Conservation (phyloP, 2,329 filamentous ascomycete species). For the Tricladium varicosporioides region DNA sequence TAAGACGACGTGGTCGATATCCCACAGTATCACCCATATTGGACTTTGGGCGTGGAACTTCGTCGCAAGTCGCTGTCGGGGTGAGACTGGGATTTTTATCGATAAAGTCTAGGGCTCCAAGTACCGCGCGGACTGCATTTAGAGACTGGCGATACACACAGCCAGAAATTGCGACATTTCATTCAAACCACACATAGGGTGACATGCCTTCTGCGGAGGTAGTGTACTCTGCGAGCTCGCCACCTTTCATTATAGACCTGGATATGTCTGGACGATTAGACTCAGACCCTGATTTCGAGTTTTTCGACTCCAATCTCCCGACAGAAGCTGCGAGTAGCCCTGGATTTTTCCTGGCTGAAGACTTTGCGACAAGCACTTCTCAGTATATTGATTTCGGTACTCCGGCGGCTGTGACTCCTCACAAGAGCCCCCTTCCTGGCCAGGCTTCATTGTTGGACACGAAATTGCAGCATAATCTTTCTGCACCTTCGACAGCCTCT, state of each 20-base stretch:
- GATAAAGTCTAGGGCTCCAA: neutral
- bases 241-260: conserved; percentile 36
- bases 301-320: conserved; percentile 34
- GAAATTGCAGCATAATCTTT: conserved; percentile 19
- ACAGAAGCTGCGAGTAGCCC: conserved; percentile 31
- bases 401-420: conserved; percentile 24
- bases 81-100: neutral
- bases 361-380: conserved; percentile 26
- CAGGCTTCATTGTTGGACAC: conserved; percentile 25
- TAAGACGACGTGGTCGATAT: neutral
- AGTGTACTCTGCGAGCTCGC: conserved; percentile 31
- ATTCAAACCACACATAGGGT: conserved; percentile 3
- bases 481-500: conserved; percentile 32
- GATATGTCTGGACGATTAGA: conserved; percentile 35
- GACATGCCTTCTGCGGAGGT: conserved; percentile 29
- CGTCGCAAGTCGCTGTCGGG: neutral
- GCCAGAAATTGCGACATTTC: neutral
- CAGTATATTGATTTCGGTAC: conserved; percentile 29
- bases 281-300: conserved; percentile 37
- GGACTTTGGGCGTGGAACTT: neutral
- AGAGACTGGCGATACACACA: neutral
- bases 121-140: neutral
- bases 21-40: neutral
- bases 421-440: conserved; percentile 27
- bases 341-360: conserved; percentile 32